These are phyloP conservation scores for Pythium rishiriense DNA, from an alignment of 352 stramenopile genomes.

Conservation along the genomic window DNA sequence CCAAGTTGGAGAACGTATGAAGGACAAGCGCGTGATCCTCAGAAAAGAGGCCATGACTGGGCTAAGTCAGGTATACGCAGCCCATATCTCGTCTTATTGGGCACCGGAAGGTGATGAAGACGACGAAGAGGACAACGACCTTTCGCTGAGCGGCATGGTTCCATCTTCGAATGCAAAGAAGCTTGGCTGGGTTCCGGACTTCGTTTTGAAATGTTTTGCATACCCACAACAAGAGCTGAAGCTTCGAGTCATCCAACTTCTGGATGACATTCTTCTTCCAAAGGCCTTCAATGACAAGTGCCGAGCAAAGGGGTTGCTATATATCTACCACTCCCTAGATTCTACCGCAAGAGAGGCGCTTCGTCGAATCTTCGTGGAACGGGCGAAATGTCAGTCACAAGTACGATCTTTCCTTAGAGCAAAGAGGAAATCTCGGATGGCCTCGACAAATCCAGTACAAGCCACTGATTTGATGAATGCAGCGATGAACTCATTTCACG, in stretches of 20 bases:
- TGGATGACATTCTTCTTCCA: constrained; percentile 85
- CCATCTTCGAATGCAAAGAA: constrained; percentile 53
- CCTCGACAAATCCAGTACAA: constrained; percentile 17
- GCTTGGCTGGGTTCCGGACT: constrained; percentile 81
- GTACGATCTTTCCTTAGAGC: constrained; percentile 45
- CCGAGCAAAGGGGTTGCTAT: constrained; percentile 71
- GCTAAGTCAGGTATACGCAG: constrained; percentile 77
- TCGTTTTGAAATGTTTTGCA: constrained; percentile 84
- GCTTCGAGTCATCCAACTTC: constrained; percentile 76
- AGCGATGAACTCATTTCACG: constrained; percentile 37
- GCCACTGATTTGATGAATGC: constrained; percentile 26
- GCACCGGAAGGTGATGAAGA: constrained; percentile 30
- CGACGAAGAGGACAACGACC: constrained; percentile 14
- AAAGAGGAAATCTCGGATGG: constrained; percentile 44
- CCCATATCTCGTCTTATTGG: constrained; percentile 69
- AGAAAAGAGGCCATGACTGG: constrained; percentile 89
- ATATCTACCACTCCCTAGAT: constrained; percentile 73
- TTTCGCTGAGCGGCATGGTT: constrained; percentile 35
- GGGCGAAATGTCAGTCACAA: constrained; percentile 42
- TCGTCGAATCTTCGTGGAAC: constrained; percentile 64
- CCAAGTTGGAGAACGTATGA: constrained; percentile 84
- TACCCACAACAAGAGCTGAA: constrained; percentile 85
- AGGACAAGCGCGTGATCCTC: constrained; percentile 81
- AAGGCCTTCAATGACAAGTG: constrained; percentile 52
- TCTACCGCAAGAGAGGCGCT: constrained; percentile 65